phyloP scores from a whole-genome alignment of 73 alveolate genomes.

The Paramecium sonneborni region DNA sequence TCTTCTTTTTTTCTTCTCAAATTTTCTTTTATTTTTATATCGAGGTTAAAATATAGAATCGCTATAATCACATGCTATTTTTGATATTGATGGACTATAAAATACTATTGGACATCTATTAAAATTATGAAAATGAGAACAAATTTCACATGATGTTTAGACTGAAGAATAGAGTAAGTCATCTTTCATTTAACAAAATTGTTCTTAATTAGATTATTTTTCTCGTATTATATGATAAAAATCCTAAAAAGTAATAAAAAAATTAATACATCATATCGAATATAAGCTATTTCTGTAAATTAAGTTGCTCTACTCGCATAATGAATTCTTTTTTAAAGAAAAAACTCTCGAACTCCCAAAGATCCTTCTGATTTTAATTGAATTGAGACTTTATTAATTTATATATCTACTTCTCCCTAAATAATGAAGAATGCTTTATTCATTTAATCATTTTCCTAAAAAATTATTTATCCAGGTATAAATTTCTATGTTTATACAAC shows the following conservation, averaged over 20 bases:
- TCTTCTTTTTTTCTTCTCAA: neutral
- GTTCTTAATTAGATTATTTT: neutral
- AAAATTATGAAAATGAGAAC: neutral
- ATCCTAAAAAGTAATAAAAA: neutral
- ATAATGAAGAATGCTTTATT: neutral
- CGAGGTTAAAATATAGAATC: neutral
- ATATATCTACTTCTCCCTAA: conserved; percentile 15
- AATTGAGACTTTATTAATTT: conserved; percentile 27
- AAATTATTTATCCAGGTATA: conserved; percentile 7
- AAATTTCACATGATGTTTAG: neutral
- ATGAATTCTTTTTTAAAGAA: neutral
- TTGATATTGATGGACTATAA: neutral
- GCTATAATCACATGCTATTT: neutral
- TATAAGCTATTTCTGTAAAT: neutral
- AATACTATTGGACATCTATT: neutral
- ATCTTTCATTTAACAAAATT: conserved; percentile 28
- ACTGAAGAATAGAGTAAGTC: neutral
- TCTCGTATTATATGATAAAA: neutral
- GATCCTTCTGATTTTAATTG: neutral
- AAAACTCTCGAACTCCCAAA: neutral
- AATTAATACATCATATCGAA: neutral
- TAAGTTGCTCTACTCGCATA: neutral
- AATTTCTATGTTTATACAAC: neutral
- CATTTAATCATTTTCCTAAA: neutral
- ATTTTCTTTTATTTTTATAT: neutral